Conservation (phyloP, 257 asterid genomes). For the Voacanga thouarsii region DNA sequence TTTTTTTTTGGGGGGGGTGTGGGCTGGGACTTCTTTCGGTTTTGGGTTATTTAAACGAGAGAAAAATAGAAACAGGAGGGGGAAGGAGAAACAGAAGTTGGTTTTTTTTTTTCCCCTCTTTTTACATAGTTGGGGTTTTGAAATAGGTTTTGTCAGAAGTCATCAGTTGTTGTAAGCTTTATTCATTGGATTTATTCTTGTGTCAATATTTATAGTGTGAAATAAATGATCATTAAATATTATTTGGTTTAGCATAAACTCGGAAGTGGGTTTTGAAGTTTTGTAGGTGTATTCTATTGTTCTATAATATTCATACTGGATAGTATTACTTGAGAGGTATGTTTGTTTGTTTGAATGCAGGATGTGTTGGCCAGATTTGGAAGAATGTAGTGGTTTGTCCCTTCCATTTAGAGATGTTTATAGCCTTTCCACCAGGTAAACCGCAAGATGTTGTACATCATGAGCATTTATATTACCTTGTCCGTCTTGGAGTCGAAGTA, state of each 20-base stretch:
- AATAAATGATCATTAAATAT: conserved; percentile 22
- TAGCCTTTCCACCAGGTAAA: too few species aligned
- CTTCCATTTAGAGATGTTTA: too few species aligned
- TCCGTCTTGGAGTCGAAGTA: too few species aligned
- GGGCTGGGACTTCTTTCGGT: conserved; percentile 27
- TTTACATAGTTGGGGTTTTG: conserved; percentile 27
- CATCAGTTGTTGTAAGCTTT: conserved; percentile 25
- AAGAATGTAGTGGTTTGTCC: neutral
- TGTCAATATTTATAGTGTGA: conserved; percentile 52
- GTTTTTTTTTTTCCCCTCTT: conserved; percentile 11
- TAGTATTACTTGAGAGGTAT: conserved; percentile 6
- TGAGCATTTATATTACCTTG: too few species aligned
- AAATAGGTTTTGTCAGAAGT: conserved; percentile 26
- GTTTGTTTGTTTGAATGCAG: neutral
- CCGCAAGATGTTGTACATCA: too few species aligned
- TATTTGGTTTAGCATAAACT: conserved; percentile 14
- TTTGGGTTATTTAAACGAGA: conserved; percentile 29
- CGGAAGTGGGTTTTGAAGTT: neutral
- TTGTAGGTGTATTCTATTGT: conserved; percentile 13
- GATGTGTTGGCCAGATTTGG: neutral
- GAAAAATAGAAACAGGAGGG: conserved; percentile 19
- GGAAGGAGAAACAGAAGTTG: conserved; percentile 1
- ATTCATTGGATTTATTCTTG: conserved; percentile 77
- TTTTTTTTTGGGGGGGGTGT: too few species aligned
- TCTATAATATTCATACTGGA: neutral